Evolutionary conservation across 495 filamentous ascomycete species (phyloP).

Genomic region (Neurospora sp.): DNA sequence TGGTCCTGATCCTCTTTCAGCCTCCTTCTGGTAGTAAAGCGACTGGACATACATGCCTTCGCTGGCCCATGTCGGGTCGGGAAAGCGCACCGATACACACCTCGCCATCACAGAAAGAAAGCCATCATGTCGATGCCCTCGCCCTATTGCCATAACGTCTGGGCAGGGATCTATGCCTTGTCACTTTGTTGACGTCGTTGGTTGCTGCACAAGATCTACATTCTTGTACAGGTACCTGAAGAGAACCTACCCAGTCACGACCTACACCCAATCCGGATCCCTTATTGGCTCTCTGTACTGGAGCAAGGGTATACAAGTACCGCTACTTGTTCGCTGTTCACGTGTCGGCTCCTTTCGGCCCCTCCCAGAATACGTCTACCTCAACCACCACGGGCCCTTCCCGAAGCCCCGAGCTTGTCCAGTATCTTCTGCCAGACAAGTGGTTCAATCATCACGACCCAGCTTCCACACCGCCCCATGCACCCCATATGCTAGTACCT

Average conservation of each 20-base stretch:
- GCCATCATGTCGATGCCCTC: neutral
- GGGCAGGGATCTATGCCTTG: neutral
- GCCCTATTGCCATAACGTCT: neutral
- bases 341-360: constrained; percentile 4
- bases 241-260: neutral
- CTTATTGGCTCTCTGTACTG: neutral
- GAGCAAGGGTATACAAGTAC: neutral
- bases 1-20: neutral
- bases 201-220: neutral
- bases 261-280: neutral
- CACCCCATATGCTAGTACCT: neutral
- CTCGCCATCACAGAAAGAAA: neutral
- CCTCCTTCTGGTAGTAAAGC: neutral
- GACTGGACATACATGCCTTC: neutral
- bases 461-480: constrained; percentile 17
- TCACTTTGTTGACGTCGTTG: neutral
- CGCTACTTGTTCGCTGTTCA: neutral
- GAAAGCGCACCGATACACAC: neutral
- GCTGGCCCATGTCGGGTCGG: neutral
- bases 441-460: neutral
- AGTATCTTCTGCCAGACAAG: neutral
- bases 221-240: neutral
- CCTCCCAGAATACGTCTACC: neutral
- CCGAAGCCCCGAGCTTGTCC: constrained; percentile 10
- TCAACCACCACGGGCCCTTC: constrained; percentile 9